Evolutionary conservation across 2,329 filamentous ascomycete species (phyloP).

Genomic region (Sarocladiaceae sp.): DNA sequence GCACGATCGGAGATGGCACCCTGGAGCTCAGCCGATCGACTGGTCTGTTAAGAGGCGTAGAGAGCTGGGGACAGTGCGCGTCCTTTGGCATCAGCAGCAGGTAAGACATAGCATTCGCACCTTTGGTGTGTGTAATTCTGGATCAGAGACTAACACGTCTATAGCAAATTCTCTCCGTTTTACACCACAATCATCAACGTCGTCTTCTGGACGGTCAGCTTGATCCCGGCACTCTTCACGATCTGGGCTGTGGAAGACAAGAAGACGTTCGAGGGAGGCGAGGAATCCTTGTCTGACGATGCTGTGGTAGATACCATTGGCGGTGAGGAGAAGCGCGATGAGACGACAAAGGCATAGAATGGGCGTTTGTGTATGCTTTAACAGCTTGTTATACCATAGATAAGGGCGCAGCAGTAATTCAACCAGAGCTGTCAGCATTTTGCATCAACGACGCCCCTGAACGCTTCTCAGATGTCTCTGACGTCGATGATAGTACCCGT

Average conservation of each 20-base stretch:
- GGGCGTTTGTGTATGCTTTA: no score
- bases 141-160: neutral
- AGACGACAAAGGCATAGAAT: neutral
- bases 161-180: conserved; percentile 19
- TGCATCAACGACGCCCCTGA: no score
- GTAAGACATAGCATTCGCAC: conserved; percentile 2
- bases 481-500: no score
- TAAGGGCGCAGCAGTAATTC: no score
- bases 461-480: no score
- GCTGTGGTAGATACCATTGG: neutral
- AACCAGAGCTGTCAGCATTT: no score
- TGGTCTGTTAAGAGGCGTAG: conserved; percentile 16
- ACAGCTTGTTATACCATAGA: no score
- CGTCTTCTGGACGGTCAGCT: conserved; percentile 17
- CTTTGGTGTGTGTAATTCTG: neutral
- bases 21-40: conserved; percentile 16
- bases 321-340: neutral
- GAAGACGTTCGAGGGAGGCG: neutral
- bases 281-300: neutral
- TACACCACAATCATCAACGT: conserved; percentile 19
- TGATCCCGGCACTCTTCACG: conserved; percentile 14
- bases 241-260: conserved; percentile 17
- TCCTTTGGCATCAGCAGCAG: conserved; percentile 19
- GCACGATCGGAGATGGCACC: conserved; percentile 16
- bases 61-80: conserved; percentile 18